Percentiles rank a stretch among this genome's conserved stretches.
These are phyloP conservation scores for Aspergillus versicolor DNA, from an alignment of 2,329 filamentous ascomycete species.

Conservation along the genomic window DNA sequence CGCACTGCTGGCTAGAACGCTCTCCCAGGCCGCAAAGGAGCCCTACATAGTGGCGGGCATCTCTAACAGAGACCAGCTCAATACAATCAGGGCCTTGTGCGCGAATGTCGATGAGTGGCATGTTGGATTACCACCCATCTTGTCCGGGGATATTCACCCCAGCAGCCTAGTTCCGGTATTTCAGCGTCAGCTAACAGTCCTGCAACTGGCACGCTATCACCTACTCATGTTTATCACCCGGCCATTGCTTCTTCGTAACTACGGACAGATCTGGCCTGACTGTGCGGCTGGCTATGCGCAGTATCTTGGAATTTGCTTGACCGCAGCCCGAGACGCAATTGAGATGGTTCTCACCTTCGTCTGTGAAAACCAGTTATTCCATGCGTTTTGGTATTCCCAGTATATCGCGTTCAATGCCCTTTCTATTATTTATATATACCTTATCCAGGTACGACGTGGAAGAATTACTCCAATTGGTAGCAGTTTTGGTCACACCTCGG, in stretches of 20 bases:
- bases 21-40: conserved; percentile 21
- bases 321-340: conserved; percentile 19
- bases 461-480: conserved; percentile 13
- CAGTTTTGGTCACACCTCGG: background rate
- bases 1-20: conserved; percentile 17
- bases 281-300: conserved; percentile 12
- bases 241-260: conserved; percentile 20
- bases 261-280: conserved; percentile 19
- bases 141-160: conserved; percentile 20
- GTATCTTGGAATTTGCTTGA: conserved; percentile 17
- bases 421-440: conserved; percentile 23
- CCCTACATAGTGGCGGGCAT: conserved; percentile 20
- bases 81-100: conserved; percentile 13
- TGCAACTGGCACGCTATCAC: conserved; percentile 22
- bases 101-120: conserved; percentile 17
- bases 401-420: conserved; percentile 26
- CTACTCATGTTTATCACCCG: conserved; percentile 23
- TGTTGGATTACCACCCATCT: conserved; percentile 15
- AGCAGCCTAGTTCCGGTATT: conserved; percentile 22
- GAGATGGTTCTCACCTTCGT: conserved; percentile 21
- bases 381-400: conserved; percentile 26
- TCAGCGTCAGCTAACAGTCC: conserved; percentile 21
- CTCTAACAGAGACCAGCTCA: conserved; percentile 8
- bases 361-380: conserved; percentile 22
- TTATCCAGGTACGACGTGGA: conserved; percentile 20